phyloP scores from a whole-genome alignment of 75 land plant species.

The Pinus tabuliformis region DNA sequence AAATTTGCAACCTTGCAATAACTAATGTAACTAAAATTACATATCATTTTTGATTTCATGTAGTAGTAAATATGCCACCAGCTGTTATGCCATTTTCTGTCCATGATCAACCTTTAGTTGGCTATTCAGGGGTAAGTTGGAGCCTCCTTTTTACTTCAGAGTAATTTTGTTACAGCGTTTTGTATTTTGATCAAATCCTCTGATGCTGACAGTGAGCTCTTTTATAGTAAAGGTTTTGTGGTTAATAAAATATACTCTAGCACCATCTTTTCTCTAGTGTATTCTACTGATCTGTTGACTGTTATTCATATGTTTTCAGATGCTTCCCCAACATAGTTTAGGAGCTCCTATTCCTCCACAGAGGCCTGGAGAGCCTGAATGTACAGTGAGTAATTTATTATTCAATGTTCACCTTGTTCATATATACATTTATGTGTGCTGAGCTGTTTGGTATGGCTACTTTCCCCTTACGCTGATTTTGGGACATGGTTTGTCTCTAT shows the following conservation, averaged over 20 bases:
- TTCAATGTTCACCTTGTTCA: neutral
- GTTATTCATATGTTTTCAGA: neutral
- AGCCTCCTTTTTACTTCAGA: neutral
- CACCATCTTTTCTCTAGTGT: neutral
- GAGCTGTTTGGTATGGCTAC: too few species aligned
- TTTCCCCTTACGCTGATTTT: too few species aligned
- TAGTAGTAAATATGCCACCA: neutral
- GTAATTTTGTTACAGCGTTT: neutral
- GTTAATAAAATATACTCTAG: neutral
- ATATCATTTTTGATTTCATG: neutral
- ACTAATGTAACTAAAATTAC: neutral
- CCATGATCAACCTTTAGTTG: conserved; percentile 4
- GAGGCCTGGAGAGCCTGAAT: conserved; percentile 72
- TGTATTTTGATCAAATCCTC: neutral
- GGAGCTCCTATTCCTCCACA: conserved; percentile 57
- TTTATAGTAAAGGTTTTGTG: neutral
- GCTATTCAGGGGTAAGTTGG: conserved; percentile 5
- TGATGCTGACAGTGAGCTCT: neutral
- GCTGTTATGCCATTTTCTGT: neutral
- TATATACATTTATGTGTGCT: too few species aligned
- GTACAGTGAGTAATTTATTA: conserved; percentile 48
- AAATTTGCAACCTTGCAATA: neutral
- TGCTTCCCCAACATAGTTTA: conserved; percentile 26
- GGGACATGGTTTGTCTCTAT: too few species aligned
- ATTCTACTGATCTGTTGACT: neutral